Conservation (phyloP, 305 asterid genomes). For the Fraxinus dipetala region DNA sequence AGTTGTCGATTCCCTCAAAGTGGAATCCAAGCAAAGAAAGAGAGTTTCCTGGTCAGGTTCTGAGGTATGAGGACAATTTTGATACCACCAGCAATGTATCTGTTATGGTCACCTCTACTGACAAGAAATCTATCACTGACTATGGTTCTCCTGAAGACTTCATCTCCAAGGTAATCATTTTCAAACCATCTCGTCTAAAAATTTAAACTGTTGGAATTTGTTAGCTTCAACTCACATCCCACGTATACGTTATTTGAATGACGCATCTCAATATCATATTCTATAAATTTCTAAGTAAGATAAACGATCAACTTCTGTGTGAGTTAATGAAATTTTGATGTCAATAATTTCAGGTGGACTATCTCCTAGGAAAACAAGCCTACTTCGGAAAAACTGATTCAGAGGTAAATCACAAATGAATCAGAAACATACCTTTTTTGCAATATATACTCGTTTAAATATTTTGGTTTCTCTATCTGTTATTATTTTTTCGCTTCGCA, state of each 20-base stretch:
- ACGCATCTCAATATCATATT: background rate
- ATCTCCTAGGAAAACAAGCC: slow-evolving; percentile 77
- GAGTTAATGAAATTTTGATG: background rate
- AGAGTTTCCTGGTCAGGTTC: slow-evolving; percentile 90
- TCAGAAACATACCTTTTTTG: background rate
- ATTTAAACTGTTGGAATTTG: background rate
- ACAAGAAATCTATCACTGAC: slow-evolving; percentile 84
- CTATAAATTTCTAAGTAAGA: background rate
- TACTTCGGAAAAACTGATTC: slow-evolving; percentile 80
- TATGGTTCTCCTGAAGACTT: slow-evolving; percentile 77
- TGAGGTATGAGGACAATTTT: slow-evolving; percentile 89
- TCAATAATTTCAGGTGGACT: slow-evolving; percentile 64
- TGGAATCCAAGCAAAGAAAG: slow-evolving; percentile 92
- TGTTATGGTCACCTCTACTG: slow-evolving; percentile 65
- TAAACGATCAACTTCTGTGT: background rate
- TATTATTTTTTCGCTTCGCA: background rate
- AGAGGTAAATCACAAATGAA: slow-evolving; percentile 50
- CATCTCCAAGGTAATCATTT: slow-evolving; percentile 55
- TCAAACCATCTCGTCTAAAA: background rate
- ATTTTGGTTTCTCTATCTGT: background rate
- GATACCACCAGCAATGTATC: slow-evolving; percentile 64
- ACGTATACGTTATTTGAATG: background rate
- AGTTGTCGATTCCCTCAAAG: slow-evolving; percentile 64
- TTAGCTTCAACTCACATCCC: background rate
- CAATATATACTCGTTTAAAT: background rate